These are phyloP conservation scores for Nakazawaea laoshanensis DNA, from an alignment of 805 yeast genomes.

Conservation along the genomic window DNA sequence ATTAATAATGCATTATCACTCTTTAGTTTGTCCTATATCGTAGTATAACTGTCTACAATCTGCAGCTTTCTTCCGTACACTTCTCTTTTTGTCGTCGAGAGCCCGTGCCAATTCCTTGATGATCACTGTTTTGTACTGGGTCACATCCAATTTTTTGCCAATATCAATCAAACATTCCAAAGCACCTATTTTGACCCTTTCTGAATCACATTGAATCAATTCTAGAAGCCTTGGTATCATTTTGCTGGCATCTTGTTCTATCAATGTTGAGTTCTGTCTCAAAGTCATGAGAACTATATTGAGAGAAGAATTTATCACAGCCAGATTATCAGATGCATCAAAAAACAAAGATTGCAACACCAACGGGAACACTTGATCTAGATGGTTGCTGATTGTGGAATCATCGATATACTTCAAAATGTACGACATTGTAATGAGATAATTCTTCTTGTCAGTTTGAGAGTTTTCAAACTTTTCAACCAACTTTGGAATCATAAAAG, in stretches of 20 bases:
- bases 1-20: constrained; percentile 1
- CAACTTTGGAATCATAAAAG: constrained; percentile 46
- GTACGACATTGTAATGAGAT: constrained; percentile 58
- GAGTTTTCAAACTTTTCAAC: constrained; percentile 33
- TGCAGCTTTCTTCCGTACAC: constrained; percentile 67
- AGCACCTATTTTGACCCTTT: constrained; percentile 46
- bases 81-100: constrained; percentile 68
- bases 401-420: constrained; percentile 59
- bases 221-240: constrained; percentile 47
- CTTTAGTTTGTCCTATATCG: constrained; percentile 31
- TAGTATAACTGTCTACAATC: constrained; percentile 73
- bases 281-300: constrained; percentile 16
- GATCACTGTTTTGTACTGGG: constrained; percentile 43
- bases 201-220: constrained; percentile 19
- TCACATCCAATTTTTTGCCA: constrained; percentile 26
- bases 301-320: constrained; percentile 16
- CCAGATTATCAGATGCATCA: constrained; percentile 13
- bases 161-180: constrained; percentile 50
- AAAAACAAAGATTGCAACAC: constrained; percentile 55
- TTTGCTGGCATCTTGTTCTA: constrained; percentile 45
- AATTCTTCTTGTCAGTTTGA: constrained; percentile 32
- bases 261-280: constrained; percentile 26
- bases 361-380: constrained; percentile 60
- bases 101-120: constrained; percentile 38
- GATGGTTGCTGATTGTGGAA: constrained; percentile 54